Conservation (phyloP, 148 eudicot genomes). For the Rhododendron simsii region DNA sequence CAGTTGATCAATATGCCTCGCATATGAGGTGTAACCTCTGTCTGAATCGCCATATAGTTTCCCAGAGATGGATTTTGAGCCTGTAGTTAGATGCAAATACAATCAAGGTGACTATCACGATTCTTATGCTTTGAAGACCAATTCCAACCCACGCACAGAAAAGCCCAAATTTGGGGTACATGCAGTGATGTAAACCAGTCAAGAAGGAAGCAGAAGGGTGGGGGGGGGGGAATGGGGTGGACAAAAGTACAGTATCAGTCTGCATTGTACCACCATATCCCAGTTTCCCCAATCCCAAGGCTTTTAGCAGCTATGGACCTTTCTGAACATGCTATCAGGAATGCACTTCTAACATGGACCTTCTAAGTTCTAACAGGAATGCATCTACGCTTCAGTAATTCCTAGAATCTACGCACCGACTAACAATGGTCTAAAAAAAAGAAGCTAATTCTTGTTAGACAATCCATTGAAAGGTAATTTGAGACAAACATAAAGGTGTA, state of each 20-base stretch:
- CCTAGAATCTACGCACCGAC: background rate
- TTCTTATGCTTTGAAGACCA: background rate
- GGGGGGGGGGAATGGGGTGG: background rate
- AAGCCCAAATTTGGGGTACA: background rate
- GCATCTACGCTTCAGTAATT: background rate
- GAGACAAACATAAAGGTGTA: background rate
- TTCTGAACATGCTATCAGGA: background rate
- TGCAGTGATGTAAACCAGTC: background rate
- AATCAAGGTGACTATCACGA: background rate
- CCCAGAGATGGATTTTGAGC: slow-evolving; percentile 41
- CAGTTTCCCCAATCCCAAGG: background rate
- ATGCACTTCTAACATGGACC: background rate
- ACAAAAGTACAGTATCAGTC: background rate
- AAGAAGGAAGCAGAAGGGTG: background rate
- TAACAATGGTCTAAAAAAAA: background rate
- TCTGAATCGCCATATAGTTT: slow-evolving; percentile 65
- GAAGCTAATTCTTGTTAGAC: background rate
- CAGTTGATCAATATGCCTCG: slow-evolving; percentile 84
- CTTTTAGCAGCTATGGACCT: background rate
- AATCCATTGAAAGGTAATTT: background rate
- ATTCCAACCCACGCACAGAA: background rate
- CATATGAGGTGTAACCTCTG: slow-evolving; percentile 76
- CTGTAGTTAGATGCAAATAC: slow-evolving; percentile 29
- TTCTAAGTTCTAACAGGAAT: background rate
- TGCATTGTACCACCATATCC: background rate